Evolutionary conservation across 257 asterid species (phyloP), one percentile per base, ranked within the genome.

Genomic region (Euphrasia confusa): DNA sequence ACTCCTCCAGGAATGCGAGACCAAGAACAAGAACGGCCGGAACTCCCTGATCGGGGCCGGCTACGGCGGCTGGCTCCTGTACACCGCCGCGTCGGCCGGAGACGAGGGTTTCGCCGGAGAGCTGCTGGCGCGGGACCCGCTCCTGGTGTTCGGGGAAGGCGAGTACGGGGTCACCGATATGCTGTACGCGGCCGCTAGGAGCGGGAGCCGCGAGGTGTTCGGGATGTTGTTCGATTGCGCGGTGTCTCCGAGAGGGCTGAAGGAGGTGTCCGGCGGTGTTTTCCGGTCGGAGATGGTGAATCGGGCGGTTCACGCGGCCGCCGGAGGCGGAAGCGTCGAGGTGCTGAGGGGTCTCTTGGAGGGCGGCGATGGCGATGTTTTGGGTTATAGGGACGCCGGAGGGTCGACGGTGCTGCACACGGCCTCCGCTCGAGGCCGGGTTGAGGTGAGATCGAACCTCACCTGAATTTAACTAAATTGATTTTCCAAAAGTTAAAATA

Each of bases 41-140:
- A 92, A 86, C 26, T 86, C 97, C 4, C 54, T 92, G 65, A 80
- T 92, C 63, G 66, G 83, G 63, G 97, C 93, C 14, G 98, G 98
- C 30, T 92, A 92, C 60, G 98, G 98, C 1, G 98, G 98, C 14
- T 92, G 98, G 98, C 95, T 92, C 42, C 75, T 92, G 18, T 92
- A 92, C 81, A 84, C 95, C 14, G 97, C 97, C 7, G 95, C 97
- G 27, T 75, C 95, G 0, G 95, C 97, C 0, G 98, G 96, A n/a
- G 97, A 92, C 40, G 54, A 61, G 35, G 64, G n/a, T 9, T 89
- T 92, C 58, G 91, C 86, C 1, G 75, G 72, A 56, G 81, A 80
- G 21, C 61, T 92, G 72, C 10, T 92, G 78, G 80, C 53, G 10
- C 79, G 80, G 72, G 89, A 92, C 24, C 90, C 95, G 0, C 68